These are phyloP conservation scores for Ziziphus jujuba DNA, from an alignment of 306 rosid species.

Conservation along the genomic window DNA sequence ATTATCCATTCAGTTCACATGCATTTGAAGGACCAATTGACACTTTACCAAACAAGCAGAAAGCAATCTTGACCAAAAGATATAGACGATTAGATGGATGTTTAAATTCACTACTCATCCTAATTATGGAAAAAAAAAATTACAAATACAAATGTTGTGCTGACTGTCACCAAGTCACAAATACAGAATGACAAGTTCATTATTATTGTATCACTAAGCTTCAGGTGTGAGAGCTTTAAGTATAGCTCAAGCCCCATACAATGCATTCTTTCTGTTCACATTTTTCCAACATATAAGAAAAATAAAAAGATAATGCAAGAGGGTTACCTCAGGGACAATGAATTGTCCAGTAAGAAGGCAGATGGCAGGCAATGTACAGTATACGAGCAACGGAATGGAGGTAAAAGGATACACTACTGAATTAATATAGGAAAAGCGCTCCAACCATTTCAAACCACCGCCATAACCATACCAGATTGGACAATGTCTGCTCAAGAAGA, in stretches of 20 bases:
- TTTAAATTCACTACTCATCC: background rate
- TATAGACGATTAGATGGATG: no score
- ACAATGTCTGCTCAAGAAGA: slow-evolving; percentile 89
- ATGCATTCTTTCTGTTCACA: background rate
- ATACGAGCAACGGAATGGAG: slow-evolving; percentile 81
- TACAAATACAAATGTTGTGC: background rate
- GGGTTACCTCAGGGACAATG: slow-evolving; percentile 92
- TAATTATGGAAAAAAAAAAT: background rate
- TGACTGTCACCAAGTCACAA: background rate
- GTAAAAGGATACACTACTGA: slow-evolving; percentile 94
- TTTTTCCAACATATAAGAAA: background rate
- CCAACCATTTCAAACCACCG: slow-evolving; percentile 79
- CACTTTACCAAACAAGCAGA: no score
- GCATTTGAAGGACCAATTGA: no score
- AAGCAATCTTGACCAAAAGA: no score
- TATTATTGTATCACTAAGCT: background rate
- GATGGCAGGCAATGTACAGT: slow-evolving; percentile 91
- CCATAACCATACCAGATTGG: slow-evolving; percentile 97
- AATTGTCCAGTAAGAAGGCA: slow-evolving; percentile 92
- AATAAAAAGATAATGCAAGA: slow-evolving; percentile 12
- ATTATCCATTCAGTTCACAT: no score
- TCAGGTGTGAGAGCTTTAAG: background rate
- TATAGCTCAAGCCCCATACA: background rate
- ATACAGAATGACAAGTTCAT: background rate
- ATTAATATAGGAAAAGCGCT: slow-evolving; percentile 84